Evolutionary conservation across 2,329 filamentous ascomycete genomes (phyloP).

Genomic region (Alternaria panax): DNA sequence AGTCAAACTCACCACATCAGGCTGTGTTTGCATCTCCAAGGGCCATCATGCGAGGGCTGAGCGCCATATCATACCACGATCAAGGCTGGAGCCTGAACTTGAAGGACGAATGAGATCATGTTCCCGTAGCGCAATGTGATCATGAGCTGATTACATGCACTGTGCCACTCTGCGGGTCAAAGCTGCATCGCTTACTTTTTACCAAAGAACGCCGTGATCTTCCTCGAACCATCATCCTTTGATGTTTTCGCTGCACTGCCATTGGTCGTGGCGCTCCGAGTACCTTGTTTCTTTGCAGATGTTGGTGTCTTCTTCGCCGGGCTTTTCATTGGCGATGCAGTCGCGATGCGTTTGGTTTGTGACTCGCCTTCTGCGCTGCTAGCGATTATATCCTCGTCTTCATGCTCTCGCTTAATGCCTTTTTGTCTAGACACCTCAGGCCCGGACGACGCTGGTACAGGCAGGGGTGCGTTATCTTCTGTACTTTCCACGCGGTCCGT

Average conservation of each 20-base stretch:
- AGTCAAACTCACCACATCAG: too few species aligned
- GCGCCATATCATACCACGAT: too few species aligned
- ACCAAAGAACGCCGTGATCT: conserved; percentile 66
- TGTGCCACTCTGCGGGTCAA: too few species aligned
- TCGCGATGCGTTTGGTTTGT: conserved; percentile 48
- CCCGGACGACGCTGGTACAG: conserved; percentile 40
- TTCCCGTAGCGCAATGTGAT: too few species aligned
- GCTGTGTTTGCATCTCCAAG: too few species aligned
- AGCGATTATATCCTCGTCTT: conserved; percentile 43
- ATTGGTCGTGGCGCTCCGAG: conserved; percentile 66
- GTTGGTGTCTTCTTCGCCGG: conserved; percentile 34
- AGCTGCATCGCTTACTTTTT: conserved; percentile 56
- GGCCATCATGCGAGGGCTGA: too few species aligned
- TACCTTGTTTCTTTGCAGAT: conserved; percentile 52
- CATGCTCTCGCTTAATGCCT: conserved; percentile 59
- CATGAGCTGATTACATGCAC: too few species aligned
- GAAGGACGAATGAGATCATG: too few species aligned
- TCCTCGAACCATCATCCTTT: conserved; percentile 60
- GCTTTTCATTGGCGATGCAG: conserved; percentile 30
- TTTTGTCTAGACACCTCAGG: too few species aligned
- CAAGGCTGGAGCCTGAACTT: too few species aligned
- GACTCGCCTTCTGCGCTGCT: conserved; percentile 44
- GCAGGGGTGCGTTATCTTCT: conserved; percentile 62
- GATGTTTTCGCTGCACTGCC: conserved; percentile 54
- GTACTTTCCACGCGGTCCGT: conserved; percentile 53